Base-by-base conservation (phyloP, 2,329 filamentous ascomycete species). In the Colletotrichum lini region DNA sequence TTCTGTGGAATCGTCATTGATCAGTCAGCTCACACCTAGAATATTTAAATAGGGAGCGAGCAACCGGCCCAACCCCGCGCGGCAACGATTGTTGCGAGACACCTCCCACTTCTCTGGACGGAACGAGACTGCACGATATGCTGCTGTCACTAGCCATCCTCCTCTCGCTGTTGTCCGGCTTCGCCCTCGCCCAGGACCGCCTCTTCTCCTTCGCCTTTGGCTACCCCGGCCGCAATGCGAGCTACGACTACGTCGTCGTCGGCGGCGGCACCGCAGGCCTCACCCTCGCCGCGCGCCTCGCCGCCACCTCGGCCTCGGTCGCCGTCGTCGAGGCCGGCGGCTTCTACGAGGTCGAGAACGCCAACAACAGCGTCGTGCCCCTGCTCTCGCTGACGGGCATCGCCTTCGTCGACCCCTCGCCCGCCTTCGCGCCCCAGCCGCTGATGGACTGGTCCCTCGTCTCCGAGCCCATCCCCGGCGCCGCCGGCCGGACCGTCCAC, bases 181-280 rank as follows among this genome's bases (percentile, higher is more conserved):
- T 67, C 44, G 63, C 8, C 18, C 42, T 42, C 30, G 67, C 67
- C 21, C 56, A 67, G 6, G 50, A 67, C 30, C 63, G 67, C 23
- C 49, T 70, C 35, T 67, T 61, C 38, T 72, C 65, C 21, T 68
- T 59, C 8, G 72, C 72, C 1, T 75, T 75, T 42, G 73, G 70
- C 30, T 65, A 73, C 10, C 70, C 73, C 23, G 73, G 73, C 38
- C 54, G 57, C 47, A 64, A 75, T 57, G 62, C 67, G 7, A 75
- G 70, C 40, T 75, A 63, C 47, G 73, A 75, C 53, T 75, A 73
- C 62, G 30, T 74, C 35, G 38, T 84, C 10, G 76, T 82, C 26
- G 82, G 83, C 40, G 82, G 82, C 42, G 82, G 82, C 23, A 83
- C 79, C 0, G 81, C 80, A 2, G 82, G 82, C 38, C 76, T 80